These are phyloP conservation scores for Aspergillus homomorphus DNA, from an alignment of 495 filamentous ascomycete species.

Conservation along the genomic window DNA sequence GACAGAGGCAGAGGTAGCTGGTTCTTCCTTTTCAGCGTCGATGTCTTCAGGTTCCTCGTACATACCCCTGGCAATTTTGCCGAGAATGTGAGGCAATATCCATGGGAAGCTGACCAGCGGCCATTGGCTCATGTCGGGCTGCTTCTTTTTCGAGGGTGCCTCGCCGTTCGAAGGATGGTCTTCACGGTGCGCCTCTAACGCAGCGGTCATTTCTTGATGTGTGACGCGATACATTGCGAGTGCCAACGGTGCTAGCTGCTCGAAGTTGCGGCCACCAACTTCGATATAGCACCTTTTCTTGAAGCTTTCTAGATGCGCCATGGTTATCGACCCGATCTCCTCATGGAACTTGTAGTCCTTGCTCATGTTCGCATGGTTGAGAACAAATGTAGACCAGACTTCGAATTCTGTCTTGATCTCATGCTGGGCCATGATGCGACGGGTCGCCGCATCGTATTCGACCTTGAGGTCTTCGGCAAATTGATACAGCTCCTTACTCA, in stretches of 20 bases:
- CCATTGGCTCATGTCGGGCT: conserved; percentile 43
- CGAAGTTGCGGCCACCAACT: conserved; percentile 59
- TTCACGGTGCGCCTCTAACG: conserved; percentile 36
- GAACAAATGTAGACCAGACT: conserved; percentile 78
- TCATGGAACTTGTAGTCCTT: conserved; percentile 86
- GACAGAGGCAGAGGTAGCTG: not conserved
- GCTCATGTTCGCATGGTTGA: conserved; percentile 61
- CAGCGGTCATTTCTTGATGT: conserved; percentile 59
- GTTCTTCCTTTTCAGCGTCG: too few species aligned
- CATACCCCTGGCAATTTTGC: conserved; percentile 59
- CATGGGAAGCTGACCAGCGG: conserved; percentile 94
- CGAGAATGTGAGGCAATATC: conserved; percentile 74
- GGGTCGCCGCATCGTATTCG: conserved; percentile 74
- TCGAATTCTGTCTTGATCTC: conserved; percentile 90
- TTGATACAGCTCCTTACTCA: conserved; percentile 51
- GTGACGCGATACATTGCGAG: conserved; percentile 88
- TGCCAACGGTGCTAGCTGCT: conserved; percentile 63
- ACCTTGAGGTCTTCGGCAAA: conserved; percentile 64
- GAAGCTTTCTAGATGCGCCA: conserved; percentile 63
- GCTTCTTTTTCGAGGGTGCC: conserved; percentile 2
- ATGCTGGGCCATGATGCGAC: conserved; percentile 79
- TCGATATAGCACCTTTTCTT: conserved; percentile 58
- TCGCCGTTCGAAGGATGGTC: conserved; percentile 29
- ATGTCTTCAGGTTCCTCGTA: conserved; percentile 17
- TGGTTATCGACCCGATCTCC: conserved; percentile 65